Percentiles rank a stretch among this genome's conserved stretches.
Evolutionary conservation across 2,329 filamentous ascomycete genomes (phyloP).

Genomic region (Neopestalotiopsis rosae): DNA sequence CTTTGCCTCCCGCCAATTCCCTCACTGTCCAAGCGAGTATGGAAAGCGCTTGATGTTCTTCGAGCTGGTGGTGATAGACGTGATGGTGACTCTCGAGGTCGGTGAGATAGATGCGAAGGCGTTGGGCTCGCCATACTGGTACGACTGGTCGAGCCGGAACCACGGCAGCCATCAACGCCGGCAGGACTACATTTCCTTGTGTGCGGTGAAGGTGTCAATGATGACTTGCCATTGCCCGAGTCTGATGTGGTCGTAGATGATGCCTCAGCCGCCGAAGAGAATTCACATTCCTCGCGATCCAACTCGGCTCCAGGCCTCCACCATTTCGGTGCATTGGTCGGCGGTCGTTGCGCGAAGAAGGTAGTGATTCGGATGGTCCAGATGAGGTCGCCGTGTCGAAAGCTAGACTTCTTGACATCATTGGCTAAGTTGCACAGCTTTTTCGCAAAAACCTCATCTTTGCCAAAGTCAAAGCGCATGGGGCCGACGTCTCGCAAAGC

Average conservation of each 20-base stretch:
- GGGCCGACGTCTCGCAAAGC: not conserved
- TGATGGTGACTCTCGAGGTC: not conserved
- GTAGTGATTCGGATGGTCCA: slow-evolving; percentile 12
- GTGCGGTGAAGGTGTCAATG: not conserved
- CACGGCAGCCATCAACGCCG: not conserved
- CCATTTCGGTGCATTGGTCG: slow-evolving; percentile 6
- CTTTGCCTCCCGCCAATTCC: not conserved
- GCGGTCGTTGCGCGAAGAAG: not conserved
- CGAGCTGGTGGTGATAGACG: not conserved
- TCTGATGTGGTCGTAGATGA: not conserved
- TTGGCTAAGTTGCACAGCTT: not conserved
- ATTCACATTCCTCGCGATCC: slow-evolving; percentile 6
- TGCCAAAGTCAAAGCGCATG: not conserved
- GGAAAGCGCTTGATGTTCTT: not conserved
- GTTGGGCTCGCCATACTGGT: not conserved
- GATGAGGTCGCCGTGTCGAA: slow-evolving; percentile 3
- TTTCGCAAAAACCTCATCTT: not conserved
- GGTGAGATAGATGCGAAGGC: not conserved
- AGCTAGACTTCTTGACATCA: not conserved
- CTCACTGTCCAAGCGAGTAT: not conserved
- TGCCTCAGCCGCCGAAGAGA: not conserved
- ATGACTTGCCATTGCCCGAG: not conserved
- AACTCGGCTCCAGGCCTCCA: slow-evolving; percentile 9
- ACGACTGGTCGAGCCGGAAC: not conserved
- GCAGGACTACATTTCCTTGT: not conserved